Evolutionary conservation across 441 rosid genomes (phyloP).

Genomic region (Gossypium schwendimanii): DNA sequence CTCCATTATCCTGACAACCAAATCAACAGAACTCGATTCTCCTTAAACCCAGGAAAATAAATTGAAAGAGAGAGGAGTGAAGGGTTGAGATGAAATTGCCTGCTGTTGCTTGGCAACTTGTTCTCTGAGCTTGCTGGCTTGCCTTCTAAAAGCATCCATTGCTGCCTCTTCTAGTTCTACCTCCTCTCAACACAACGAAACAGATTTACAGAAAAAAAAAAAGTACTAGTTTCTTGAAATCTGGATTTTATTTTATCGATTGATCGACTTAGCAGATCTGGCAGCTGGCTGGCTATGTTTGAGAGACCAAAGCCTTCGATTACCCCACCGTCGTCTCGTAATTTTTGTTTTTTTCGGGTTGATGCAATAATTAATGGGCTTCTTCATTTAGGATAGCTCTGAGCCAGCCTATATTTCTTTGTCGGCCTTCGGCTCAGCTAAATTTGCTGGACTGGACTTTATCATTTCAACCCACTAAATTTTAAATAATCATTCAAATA

Average conservation of each 20-base stretch:
- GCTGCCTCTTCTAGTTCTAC: neutral
- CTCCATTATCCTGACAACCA: slow-evolving; percentile 9
- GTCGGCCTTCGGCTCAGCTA: too few relatives aligned
- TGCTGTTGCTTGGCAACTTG: slow-evolving; percentile 91
- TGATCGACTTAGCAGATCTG: neutral
- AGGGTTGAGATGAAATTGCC: slow-evolving; percentile 26
- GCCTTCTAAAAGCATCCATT: slow-evolving; percentile 86
- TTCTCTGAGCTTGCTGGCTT: slow-evolving; percentile 81
- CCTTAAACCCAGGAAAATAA: neutral
- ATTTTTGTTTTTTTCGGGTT: neutral
- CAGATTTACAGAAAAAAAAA: neutral
- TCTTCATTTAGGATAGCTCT: neutral
- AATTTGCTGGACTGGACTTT: too few relatives aligned
- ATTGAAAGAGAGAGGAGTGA: neutral
- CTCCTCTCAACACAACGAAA: neutral
- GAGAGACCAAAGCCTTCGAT: neutral
- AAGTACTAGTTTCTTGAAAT: neutral
- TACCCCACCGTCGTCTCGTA: neutral
- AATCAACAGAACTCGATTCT: neutral
- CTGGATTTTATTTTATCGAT: neutral
- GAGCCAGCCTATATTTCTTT: neutral
- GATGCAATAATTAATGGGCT: neutral
- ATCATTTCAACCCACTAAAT: too few relatives aligned
- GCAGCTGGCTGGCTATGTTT: neutral
- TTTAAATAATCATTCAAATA: too few relatives aligned